Conservation (phyloP, 2,329 filamentous ascomycete species). For the Penicillium occitanis region DNA sequence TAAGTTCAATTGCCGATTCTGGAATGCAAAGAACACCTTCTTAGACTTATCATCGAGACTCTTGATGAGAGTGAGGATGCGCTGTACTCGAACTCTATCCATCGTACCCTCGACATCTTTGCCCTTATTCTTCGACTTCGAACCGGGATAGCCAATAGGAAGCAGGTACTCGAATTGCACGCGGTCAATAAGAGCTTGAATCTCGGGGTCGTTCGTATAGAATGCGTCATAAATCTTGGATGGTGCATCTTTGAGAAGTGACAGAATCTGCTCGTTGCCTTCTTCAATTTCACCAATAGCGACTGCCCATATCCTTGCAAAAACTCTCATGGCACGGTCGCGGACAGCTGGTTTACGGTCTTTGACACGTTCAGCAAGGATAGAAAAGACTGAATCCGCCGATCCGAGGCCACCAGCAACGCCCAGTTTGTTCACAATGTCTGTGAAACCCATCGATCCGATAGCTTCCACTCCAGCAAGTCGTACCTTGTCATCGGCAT, state of each 20-base stretch:
- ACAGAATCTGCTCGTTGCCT: constrained; percentile 72
- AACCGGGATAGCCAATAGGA: constrained; percentile 82
- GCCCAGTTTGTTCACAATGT: constrained; percentile 80
- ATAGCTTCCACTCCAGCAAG: constrained; percentile 85
- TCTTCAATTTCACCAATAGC: constrained; percentile 81
- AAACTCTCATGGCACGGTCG: constrained; percentile 78
- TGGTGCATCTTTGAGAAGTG: constrained; percentile 77
- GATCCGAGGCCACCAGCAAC: constrained; percentile 72
- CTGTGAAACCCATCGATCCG: constrained; percentile 73
- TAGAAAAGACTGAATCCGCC: constrained; percentile 73
- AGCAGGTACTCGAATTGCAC: constrained; percentile 84
- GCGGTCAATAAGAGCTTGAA: constrained; percentile 79
- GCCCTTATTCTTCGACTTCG: constrained; percentile 54
- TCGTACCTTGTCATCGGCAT: constrained; percentile 87
- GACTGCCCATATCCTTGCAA: constrained; percentile 91
- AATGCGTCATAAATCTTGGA: constrained; percentile 81
- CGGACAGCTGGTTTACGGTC: constrained; percentile 81
- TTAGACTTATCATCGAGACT: constrained; percentile 76
- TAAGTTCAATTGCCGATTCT: constrained; percentile 72
- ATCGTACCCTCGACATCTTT: constrained; percentile 42
- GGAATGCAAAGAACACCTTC: constrained; percentile 83
- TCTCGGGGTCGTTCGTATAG: constrained; percentile 84
- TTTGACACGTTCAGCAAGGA: constrained; percentile 81
- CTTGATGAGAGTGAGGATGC: constrained; percentile 78
- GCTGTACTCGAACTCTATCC: constrained; percentile 72